Percentiles rank a stretch among this genome's conserved stretches.
Conservation (phyloP, 1,284 basidiomycete genomes). For the Sporisorium sorghi region DNA sequence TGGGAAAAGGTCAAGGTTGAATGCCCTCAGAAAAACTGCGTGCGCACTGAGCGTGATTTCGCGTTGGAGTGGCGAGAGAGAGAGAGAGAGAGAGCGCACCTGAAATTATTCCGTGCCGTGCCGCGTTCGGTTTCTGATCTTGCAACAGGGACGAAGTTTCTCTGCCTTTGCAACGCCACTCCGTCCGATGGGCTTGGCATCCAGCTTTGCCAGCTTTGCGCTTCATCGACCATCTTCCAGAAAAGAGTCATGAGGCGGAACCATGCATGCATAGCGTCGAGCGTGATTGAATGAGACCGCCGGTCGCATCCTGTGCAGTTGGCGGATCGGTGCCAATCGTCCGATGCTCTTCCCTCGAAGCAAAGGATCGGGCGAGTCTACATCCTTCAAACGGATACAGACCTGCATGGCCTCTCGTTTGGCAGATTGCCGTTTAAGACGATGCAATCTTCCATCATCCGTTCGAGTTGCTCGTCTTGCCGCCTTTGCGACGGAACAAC, state of each 20-base stretch:
- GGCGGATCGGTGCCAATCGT: background rate
- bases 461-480: background rate
- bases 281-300: conserved; percentile 2
- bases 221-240: no score
- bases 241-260: no score
- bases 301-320: background rate
- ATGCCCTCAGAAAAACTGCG: conserved; percentile 2
- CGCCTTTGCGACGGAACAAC: conserved; percentile 3
- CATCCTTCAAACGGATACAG: no score
- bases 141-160: conserved; percentile 6
- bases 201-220: no score
- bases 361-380: conserved; percentile 1
- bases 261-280: conserved; percentile 1
- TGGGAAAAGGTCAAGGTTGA: background rate
- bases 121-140: background rate
- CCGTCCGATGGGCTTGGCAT: background rate
- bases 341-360: background rate
- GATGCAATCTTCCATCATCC: background rate
- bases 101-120: conserved; percentile 13
- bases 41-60: conserved; percentile 10
- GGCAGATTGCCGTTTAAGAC: no score
- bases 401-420: no score
- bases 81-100: no score
- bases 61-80: no score
- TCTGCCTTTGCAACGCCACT: background rate